These are phyloP conservation scores for Chlorella variabilis DNA, from an alignment of 163 green algal species.

Conservation along the genomic window DNA sequence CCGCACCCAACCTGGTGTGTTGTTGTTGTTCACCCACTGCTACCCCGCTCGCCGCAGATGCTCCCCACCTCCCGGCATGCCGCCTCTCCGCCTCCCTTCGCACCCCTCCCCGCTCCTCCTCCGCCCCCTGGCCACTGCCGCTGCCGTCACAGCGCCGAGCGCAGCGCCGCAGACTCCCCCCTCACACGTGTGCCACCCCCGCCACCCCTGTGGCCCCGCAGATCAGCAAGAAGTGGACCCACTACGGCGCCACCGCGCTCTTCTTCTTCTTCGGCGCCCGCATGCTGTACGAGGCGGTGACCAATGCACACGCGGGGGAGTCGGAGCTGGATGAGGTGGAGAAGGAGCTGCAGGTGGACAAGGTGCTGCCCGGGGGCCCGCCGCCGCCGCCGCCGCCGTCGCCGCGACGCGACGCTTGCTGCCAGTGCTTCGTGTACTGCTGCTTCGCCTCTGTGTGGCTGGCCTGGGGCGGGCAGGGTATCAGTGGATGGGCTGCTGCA, in stretches of 20 bases:
- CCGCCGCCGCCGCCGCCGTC: too few species aligned
- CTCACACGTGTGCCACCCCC: too few species aligned
- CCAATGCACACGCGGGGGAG: slow-evolving; percentile 42
- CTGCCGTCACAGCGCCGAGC: too few species aligned
- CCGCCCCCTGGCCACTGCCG: too few species aligned
- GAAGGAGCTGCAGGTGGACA: slow-evolving; percentile 74
- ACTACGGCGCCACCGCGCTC: slow-evolving; percentile 81
- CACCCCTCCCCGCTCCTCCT: too few species aligned
- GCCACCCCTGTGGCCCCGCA: too few species aligned
- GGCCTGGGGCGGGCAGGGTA: too few species aligned
- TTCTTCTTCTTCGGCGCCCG: slow-evolving; percentile 91
- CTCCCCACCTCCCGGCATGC: background rate
- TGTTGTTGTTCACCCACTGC: background rate
- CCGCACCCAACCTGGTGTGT: slow-evolving; percentile 84
- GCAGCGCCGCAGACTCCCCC: too few species aligned
- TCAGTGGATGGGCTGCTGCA: too few species aligned
- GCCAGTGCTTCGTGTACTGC: too few species aligned
- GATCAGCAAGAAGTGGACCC: slow-evolving; percentile 87
- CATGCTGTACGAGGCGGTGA: slow-evolving; percentile 75
- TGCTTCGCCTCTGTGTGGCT: too few species aligned
- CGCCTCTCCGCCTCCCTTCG: background rate
- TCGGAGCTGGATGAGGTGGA: slow-evolving; percentile 93
- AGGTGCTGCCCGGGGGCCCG: background rate
- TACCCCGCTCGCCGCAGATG: background rate
- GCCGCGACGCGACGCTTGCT: too few species aligned